A percentile compares a stretch with the other conserved stretches of the same genome.
phyloP scores from a whole-genome alignment of 75 land plant species.

The Pinus tabuliformis region DNA sequence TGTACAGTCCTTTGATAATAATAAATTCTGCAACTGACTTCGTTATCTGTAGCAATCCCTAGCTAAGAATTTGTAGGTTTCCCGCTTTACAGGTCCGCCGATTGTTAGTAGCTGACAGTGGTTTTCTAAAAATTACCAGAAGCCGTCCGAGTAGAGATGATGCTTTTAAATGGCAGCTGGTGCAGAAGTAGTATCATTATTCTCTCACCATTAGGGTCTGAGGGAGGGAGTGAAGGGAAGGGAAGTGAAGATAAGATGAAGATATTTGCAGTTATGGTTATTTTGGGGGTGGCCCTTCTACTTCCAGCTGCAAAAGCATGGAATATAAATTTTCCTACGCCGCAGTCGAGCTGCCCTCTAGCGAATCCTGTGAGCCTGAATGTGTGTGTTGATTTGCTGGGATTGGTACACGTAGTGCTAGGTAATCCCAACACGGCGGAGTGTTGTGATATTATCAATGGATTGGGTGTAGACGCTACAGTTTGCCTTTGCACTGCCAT shows the following conservation, averaged over 20 bases:
- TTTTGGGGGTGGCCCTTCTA: not conserved
- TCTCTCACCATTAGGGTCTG: too few species aligned
- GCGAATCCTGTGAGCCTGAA: slow-evolving; percentile 4
- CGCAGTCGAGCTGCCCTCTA: slow-evolving; percentile 1
- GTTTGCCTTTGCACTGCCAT: slow-evolving; percentile 1
- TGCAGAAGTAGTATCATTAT: too few species aligned
- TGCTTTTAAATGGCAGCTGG: too few species aligned
- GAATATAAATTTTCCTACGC: not conserved
- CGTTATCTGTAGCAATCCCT: too few species aligned
- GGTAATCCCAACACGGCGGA: not conserved
- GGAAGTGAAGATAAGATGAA: not conserved
- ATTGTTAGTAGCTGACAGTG: too few species aligned
- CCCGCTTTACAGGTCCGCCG: too few species aligned
- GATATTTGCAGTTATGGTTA: not conserved
- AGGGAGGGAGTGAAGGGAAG: too few species aligned
- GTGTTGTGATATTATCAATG: slow-evolving; percentile 3
- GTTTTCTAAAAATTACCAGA: too few species aligned
- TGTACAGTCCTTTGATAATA: too few species aligned
- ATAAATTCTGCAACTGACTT: too few species aligned
- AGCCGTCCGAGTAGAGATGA: too few species aligned
- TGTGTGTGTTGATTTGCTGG: slow-evolving; percentile 1
- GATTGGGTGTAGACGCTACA: not conserved
- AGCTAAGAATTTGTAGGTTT: too few species aligned
- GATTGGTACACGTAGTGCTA: not conserved
- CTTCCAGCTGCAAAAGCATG: not conserved